Percentiles rank a stretch among this genome's conserved stretches.
These are phyloP conservation scores for Xylariaceae sp. DNA, from an alignment of 2,329 filamentous ascomycete species.

Conservation along the genomic window DNA sequence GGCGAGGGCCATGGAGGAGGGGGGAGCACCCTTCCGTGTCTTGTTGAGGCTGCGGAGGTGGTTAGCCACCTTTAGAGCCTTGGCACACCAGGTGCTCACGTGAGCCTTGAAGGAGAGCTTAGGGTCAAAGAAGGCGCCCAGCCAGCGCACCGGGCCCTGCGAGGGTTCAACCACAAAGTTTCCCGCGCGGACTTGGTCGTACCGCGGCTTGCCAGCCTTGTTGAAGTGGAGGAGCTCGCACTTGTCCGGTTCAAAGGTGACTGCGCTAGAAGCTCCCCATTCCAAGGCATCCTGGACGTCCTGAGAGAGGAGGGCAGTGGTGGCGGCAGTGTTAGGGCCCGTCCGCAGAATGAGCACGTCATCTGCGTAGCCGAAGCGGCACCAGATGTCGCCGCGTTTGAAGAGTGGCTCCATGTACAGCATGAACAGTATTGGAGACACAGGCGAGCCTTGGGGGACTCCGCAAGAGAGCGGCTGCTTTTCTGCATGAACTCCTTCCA, in stretches of 20 bases:
- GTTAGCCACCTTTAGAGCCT: not conserved
- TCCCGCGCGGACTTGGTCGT: not conserved
- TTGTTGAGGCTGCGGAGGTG: not conserved
- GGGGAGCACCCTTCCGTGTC: not conserved
- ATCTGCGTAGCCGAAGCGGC: not conserved
- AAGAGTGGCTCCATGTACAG: not conserved
- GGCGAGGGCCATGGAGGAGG: not conserved
- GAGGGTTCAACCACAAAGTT: not conserved
- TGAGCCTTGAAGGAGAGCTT: not conserved
- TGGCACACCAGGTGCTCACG: not conserved
- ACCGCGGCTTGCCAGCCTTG: not conserved
- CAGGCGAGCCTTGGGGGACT: not conserved
- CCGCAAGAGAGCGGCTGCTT: not conserved
- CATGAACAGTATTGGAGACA: not conserved
- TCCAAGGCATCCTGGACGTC: not conserved
- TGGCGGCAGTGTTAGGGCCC: not conserved
- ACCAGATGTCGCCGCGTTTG: not conserved
- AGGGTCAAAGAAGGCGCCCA: not conserved
- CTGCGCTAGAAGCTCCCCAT: not conserved
- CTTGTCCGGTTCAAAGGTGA: not conserved
- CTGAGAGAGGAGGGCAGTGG: not conserved
- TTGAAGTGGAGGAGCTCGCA: not conserved
- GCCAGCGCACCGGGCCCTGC: not conserved
- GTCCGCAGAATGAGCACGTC: not conserved
- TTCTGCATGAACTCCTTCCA: not conserved